Evolutionary conservation across 2,329 filamentous ascomycete genomes (phyloP), one percentile per base, ranked within the genome.

Genomic region (Nothomitra cinnamomea): DNA sequence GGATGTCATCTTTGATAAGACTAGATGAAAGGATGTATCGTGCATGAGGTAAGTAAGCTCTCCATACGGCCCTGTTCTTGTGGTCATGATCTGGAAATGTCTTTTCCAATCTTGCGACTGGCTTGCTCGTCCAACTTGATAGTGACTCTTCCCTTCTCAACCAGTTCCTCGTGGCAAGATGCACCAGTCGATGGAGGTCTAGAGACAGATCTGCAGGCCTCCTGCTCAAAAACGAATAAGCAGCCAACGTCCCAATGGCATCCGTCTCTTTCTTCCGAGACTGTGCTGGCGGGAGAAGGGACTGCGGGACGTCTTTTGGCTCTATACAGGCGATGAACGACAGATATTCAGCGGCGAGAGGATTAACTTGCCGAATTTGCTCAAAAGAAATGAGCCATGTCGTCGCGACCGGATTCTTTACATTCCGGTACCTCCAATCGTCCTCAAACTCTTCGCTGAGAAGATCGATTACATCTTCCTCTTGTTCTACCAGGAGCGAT

Each of bases 331-430:
- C 55, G 53, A 57, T 57, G 2, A 59, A 38, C 21, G 56, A 48
- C 8, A 61, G 51, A 19, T 57, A 48, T 17, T 57, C 52, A 24
- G 55, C 56, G 8, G 56, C 52, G 2, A 36, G 38, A 13, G 55
- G 55, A 10, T 48, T 21, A 1, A 40, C 43, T 1, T 6, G 1
- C n/a, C 25, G 36, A 13, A 57, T 45, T 43, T 57, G 56, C 25
- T 57, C 45, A 45, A 57, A 57, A n/a, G 57, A 59, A 12, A 59
- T 25, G 51, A 56, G 57, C 55, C 55, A 59, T 19, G 57, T 59
- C 22, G 50, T 35, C 36, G 58, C 47, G 22, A 59, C 53, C 1
- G 58, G 57, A 43, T 60, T 61, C 8, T 57, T 54, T 19, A 36
- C 55, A n/a, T 58, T 53, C 4, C 22, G 41, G 19, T 60, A 57